Evolutionary conservation across 1,284 basidiomycete genomes (phyloP).

Genomic region (Fomitopsis betulina): DNA sequence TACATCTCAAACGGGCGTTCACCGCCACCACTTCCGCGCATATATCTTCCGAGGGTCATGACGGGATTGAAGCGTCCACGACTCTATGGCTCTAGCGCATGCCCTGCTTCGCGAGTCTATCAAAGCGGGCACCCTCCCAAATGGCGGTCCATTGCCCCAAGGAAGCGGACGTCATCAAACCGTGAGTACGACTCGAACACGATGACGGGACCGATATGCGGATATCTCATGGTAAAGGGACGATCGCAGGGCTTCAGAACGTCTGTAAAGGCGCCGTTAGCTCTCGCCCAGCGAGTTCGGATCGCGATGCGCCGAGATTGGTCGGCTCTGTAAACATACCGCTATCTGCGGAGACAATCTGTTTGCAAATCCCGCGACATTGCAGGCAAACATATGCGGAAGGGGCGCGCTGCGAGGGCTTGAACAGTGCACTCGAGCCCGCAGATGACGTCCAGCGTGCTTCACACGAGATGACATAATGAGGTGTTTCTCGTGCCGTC

Average conservation of each 20-base stretch:
- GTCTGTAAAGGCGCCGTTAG: background rate
- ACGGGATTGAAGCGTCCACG: background rate
- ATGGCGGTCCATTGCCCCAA: background rate
- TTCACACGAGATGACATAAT: conserved; percentile 1
- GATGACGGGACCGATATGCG: background rate
- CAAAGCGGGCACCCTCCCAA: background rate
- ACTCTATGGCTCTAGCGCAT: background rate
- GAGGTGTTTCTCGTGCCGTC: background rate
- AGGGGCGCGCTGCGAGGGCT: background rate
- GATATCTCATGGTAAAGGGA: background rate
- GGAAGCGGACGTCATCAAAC: background rate
- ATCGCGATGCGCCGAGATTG: background rate
- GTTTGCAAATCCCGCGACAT: background rate
- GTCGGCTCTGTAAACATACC: background rate
- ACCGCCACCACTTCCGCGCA: background rate
- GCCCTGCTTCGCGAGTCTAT: conserved; percentile 1
- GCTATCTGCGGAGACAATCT: background rate
- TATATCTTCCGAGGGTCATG: background rate
- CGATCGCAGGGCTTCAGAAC: background rate
- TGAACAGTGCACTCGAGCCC: background rate
- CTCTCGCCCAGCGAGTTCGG: background rate
- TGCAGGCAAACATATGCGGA: background rate
- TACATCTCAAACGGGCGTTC: background rate
- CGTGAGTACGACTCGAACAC: background rate
- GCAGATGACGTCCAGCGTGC: background rate